A percentile compares a stretch with the other conserved stretches of the same genome.
Evolutionary conservation across 2,329 filamentous ascomycete species (phyloP).

Genomic region (Clonostachys solani): DNA sequence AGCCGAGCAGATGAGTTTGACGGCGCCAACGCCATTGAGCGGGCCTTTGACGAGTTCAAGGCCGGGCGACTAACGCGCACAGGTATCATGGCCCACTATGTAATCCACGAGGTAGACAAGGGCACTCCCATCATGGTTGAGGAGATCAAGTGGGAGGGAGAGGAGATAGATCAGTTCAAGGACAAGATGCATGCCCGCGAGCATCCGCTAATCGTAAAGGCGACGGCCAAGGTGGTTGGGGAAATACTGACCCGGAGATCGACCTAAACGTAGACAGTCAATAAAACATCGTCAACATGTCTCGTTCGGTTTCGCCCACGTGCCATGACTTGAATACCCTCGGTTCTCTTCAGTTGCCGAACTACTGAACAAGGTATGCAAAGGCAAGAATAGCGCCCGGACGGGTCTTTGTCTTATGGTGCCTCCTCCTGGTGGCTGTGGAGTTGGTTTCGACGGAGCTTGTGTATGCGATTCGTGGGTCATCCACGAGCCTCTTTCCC

Average conservation of each 20-base stretch:
- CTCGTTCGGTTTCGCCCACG: no score
- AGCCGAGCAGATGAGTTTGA: slow-evolving; percentile 59
- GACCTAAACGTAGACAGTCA: background rate
- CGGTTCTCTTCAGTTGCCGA: no score
- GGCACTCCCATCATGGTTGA: slow-evolving; percentile 67
- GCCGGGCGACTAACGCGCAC: slow-evolving; percentile 62
- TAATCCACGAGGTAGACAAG: slow-evolving; percentile 75
- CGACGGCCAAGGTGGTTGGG: slow-evolving; percentile 46
- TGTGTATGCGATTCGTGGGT: no score
- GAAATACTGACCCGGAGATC: slow-evolving; percentile 23
- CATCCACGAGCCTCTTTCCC: no score
- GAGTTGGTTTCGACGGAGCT: no score
- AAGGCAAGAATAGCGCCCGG: no score
- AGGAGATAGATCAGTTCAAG: slow-evolving; percentile 63
- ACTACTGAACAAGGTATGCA: no score
- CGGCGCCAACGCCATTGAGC: slow-evolving; percentile 71
- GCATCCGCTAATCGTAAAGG: slow-evolving; percentile 75
- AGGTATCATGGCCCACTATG: slow-evolving; percentile 88
- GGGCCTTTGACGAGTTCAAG: slow-evolving; percentile 71
- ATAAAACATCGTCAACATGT: background rate
- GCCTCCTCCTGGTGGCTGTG: no score
- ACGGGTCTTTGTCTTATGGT: no score
- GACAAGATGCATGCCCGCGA: slow-evolving; percentile 72
- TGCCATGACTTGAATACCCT: no score
- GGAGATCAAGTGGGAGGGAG: slow-evolving; percentile 63